Conservation (phyloP, 2,329 filamentous ascomycete species). For the Phaeosphaeria sp. region DNA sequence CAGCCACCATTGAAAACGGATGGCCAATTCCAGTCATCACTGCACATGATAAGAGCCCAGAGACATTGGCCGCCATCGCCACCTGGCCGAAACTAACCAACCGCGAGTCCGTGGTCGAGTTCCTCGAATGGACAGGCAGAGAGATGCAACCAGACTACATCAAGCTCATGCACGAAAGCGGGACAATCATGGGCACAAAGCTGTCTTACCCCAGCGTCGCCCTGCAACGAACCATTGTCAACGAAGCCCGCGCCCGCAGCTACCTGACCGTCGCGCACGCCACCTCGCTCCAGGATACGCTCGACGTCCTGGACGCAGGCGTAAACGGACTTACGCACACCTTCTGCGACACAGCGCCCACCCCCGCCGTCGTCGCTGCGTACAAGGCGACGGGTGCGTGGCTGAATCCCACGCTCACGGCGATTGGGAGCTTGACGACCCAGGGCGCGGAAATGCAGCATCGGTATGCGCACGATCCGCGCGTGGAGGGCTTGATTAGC, state of each 20-base stretch:
- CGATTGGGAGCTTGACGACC: constrained; percentile 49
- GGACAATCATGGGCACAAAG: constrained; percentile 46
- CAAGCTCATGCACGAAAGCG: constrained; percentile 60
- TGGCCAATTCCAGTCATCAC: constrained; percentile 58
- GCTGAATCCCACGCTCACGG: constrained; percentile 52
- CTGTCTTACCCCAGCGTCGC: constrained; percentile 51
- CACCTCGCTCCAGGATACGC: constrained; percentile 47
- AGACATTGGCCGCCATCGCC: constrained; percentile 49
- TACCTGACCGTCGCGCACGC: constrained; percentile 52
- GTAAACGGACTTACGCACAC: constrained; percentile 5
- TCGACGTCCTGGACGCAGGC: constrained; percentile 51
- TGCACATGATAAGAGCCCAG: constrained; percentile 45
- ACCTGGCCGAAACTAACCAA: constrained; percentile 57
- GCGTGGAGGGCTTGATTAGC: constrained; percentile 43
- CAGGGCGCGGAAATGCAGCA: constrained; percentile 50
- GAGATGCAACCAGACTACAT: constrained; percentile 56
- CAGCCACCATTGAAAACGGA: constrained; percentile 59
- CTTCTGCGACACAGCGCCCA: too few relatives aligned
- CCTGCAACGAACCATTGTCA: constrained; percentile 55
- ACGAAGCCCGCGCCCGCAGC: constrained; percentile 46
- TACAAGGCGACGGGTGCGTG: constrained; percentile 53
- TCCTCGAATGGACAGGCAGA: constrained; percentile 48
- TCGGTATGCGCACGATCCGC: constrained; percentile 49
- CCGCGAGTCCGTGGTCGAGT: constrained; percentile 50
- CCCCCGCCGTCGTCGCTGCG: constrained; percentile 48